Conservation (phyloP, 352 stramenopile species). For the Globisporangium cylindrosporum region DNA sequence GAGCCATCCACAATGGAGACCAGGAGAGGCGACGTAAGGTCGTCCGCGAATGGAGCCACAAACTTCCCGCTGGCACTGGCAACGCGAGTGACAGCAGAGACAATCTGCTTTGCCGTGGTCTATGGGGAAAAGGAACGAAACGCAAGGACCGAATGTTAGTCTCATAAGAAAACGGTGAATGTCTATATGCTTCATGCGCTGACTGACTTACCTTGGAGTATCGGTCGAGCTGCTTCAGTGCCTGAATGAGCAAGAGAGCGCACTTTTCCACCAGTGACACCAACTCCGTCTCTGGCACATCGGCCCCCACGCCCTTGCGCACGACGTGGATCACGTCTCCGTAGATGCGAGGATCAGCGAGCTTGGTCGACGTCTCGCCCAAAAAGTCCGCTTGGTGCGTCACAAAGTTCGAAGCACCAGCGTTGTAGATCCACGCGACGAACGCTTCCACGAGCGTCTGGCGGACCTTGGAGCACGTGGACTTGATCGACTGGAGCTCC, state of each 20-base stretch:
- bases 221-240: conserved; percentile 56
- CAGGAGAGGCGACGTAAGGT: conserved; percentile 42
- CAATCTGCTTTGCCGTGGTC: conserved; percentile 44
- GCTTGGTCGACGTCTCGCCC: conserved; percentile 51
- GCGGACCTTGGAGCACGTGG: conserved; percentile 50
- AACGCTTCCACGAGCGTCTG: conserved; percentile 64
- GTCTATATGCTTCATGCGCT: too few species aligned
- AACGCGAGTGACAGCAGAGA: conserved; percentile 49
- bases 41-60: conserved; percentile 41
- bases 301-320: conserved; percentile 6
- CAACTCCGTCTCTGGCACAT: conserved; percentile 24
- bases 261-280: conserved; percentile 24
- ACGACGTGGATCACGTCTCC: conserved; percentile 54
- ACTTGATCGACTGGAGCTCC: conserved; percentile 45
- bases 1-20: conserved; percentile 45
- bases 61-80: conserved; percentile 37
- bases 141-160: background rate
- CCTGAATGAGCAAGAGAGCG: conserved; percentile 37
- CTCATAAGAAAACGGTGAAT: background rate
- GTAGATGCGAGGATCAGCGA: conserved; percentile 70
- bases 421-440: conserved; percentile 64
- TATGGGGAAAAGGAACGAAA: conserved; percentile 9
- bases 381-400: conserved; percentile 42
- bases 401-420: conserved; percentile 28
- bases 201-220: conserved; percentile 68